Evolutionary conservation across 176 grass and related monocot genomes (phyloP), one percentile per base, ranked within the genome.

Genomic region (Microstegium vimineum): DNA sequence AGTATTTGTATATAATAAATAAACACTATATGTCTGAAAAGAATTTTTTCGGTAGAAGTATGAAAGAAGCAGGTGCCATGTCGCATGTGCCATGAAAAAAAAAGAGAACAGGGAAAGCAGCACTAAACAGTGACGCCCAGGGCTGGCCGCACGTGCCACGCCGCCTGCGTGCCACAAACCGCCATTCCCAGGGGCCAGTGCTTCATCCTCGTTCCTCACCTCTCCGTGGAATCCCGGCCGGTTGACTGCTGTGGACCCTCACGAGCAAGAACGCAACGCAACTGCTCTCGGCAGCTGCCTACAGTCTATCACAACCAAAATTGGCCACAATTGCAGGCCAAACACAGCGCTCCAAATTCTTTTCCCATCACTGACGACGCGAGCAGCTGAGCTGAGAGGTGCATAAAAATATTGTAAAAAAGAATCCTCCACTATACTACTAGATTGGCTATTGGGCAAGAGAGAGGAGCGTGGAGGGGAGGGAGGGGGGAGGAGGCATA

Each of bases 101-200:
- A 73, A 22, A 6, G 5, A 1, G 71, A 43, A 66, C 18, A 25
- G 9, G 38, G 30, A 82, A 77, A 36, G 66, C 28, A 41, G 37
- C 68, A 67, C 66, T 32, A 62, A 42, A 86, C 73, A 66, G 66
- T 73, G 78, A 73, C 35, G 25, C 4, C 10, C 22, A 65, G 6
- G 65, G 78, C 36, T 73, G 85, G 5, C 14, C 81, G 43, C 89
- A 91, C 85, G 85, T 91, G 89, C 84, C 62, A 27, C 89, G 75
- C 76, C 75, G 76, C 56, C 45, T 8, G 37, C 33, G 62, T 75
- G 80, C 81, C 52, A 79, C 59, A 40, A 81, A 84, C 89, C 67
- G 80, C 84, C 88, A 79, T 73, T 73, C 13, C 2, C 78, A 60
- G 78, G 35, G 35, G n/a, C n/a, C n/a, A n/a, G n/a, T n/a, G 22